These are phyloP conservation scores for Orbilia brochopaga DNA, from an alignment of 2,329 filamentous ascomycete species.

Conservation along the genomic window DNA sequence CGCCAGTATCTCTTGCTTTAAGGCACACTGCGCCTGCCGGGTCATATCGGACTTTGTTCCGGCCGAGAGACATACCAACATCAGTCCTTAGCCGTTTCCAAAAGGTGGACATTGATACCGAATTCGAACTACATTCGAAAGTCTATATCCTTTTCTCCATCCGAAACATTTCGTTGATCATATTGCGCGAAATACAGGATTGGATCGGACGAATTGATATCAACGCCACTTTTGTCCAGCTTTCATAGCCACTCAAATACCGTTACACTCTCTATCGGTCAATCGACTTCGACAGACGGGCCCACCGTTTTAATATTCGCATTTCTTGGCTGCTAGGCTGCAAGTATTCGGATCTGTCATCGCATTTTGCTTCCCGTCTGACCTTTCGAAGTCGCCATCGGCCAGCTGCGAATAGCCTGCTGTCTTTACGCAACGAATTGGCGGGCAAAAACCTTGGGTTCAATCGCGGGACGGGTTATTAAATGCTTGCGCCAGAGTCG, in stretches of 20 bases:
- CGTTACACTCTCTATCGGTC: constrained; percentile 2
- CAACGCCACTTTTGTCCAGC: neutral
- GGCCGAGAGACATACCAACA: neutral
- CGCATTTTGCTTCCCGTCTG: neutral
- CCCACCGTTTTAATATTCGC: neutral
- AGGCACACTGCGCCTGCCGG: neutral
- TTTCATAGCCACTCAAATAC: neutral
- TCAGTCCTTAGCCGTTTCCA: neutral
- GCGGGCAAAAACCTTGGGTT: neutral
- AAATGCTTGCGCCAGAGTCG: constrained; percentile 10
- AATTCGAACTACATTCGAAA: neutral
- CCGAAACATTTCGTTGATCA: constrained; percentile 2
- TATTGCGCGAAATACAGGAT: constrained; percentile 10
- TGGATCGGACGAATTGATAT: too few relatives aligned
- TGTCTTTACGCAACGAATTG: neutral
- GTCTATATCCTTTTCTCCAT: constrained; percentile 12
- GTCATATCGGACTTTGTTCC: neutral
- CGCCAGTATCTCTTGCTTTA: neutral
- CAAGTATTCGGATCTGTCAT: neutral
- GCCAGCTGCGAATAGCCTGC: neutral
- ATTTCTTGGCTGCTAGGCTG: neutral
- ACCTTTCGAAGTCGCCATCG: neutral
- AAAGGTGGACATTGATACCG: neutral
- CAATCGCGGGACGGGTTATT: neutral
- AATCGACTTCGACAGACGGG: neutral